Conservation (phyloP, 331 rosid genomes). For the Saraca asoca region DNA sequence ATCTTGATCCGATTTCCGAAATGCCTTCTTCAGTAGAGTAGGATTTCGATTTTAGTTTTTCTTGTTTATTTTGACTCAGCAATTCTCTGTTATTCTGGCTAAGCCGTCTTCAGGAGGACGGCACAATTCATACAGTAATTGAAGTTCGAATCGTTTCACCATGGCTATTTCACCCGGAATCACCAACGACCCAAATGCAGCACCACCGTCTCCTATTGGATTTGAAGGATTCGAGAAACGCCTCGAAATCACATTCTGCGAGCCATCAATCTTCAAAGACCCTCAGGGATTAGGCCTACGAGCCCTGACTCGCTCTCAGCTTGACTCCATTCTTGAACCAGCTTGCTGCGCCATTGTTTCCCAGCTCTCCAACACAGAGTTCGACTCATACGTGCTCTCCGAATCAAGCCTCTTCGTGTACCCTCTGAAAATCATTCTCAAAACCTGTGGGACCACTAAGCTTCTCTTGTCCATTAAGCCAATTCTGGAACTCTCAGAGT, state of each 20-base stretch:
- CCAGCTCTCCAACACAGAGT: constrained; percentile 44
- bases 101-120: neutral
- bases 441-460: constrained; percentile 68
- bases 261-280: constrained; percentile 43
- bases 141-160: neutral
- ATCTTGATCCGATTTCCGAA: constrained; percentile 38
- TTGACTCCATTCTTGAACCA: constrained; percentile 55
- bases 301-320: constrained; percentile 47
- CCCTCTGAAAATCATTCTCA: constrained; percentile 52
- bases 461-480: constrained; percentile 50
- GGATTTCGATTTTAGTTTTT: neutral
- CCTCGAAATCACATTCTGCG: constrained; percentile 49
- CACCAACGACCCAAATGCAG: neutral
- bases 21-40: constrained; percentile 36
- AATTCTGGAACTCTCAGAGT: constrained; percentile 43
- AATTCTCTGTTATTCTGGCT: neutral
- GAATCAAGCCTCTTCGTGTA: constrained; percentile 66
- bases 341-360: constrained; percentile 65
- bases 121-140: neutral
- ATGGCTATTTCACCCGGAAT: constrained; percentile 32
- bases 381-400: constrained; percentile 70
- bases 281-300: constrained; percentile 54
- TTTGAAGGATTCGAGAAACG: constrained; percentile 75
- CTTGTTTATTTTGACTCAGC: neutral
- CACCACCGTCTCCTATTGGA: constrained; percentile 46